Evolutionary conservation across 1,139 yeast genomes (phyloP), one percentile per base, ranked within the genome.

Genomic region (Torulaspora globosa): DNA sequence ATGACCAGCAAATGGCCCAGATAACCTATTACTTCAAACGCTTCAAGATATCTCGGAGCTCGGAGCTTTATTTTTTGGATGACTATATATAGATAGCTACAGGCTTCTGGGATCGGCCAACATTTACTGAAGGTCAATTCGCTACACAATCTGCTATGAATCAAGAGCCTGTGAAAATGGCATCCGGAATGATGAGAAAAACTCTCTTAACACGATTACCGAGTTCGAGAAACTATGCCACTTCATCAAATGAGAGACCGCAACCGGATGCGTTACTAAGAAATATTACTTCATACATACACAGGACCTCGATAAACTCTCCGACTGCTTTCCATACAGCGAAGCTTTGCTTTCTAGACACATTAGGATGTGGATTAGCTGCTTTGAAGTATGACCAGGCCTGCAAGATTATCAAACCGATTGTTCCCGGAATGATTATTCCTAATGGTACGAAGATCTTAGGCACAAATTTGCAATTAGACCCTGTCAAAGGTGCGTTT

Each of bases 281-380:
- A 50, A 75, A 73, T 48, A 78, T 78, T 51, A 74, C 82, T 18
- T 65, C 66, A 42, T 78, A 78, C 54, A 73, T 77, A 23, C 81
- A 77, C 60, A 57, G 67, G 45, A 72, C 70, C 59, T 62, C 71
- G 48, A 62, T 76, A 37, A 72, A 69, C 43, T 74, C 79, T 5
- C 63, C 66, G 21, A 60, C 75, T 21, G 82, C 82, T 5, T 63
- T 62, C 39, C 74, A 75, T 47, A 78, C 82, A 3, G 82, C 82
- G 2, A 70, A 72, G 37, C 66, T 75, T 33, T 78, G 83, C 59
- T 63, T 78, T 37, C 60, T 78, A 36, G 82, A 78, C 54, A 76
- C 82, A 4, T 59, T 78, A 19, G 83, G 83, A 3, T 78, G 82
- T 58, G 82, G 82, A 27, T 67, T 78, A n/a, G 82, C 78, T 49